Conservation (phyloP, 2,329 filamentous ascomycete species). For the Sporothrix luriei region DNA sequence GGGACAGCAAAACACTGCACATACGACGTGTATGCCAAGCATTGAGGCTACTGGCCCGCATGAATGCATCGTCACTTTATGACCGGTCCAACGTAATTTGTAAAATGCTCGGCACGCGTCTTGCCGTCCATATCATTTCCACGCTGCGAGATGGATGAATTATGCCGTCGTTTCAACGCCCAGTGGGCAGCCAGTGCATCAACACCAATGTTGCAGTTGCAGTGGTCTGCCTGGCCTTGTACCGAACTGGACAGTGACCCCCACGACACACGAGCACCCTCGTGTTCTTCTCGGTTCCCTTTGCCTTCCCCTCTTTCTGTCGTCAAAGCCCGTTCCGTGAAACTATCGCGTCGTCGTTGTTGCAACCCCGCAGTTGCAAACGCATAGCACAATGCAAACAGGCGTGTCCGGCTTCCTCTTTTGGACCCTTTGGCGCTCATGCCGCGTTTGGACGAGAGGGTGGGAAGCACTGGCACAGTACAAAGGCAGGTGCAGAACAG, state of each 20-base stretch:
- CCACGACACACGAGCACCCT: constrained; percentile 7
- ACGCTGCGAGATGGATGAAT: background rate
- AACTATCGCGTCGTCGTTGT: constrained; percentile 15
- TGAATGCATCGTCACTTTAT: background rate
- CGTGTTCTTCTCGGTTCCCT: no score
- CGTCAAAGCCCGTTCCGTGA: constrained; percentile 5
- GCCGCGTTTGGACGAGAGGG: constrained; percentile 2
- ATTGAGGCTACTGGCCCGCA: constrained; percentile 18
- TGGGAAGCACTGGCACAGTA: background rate
- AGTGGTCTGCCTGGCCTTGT: background rate
- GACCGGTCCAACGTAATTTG: no score
- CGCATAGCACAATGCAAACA: background rate
- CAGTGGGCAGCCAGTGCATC: background rate
- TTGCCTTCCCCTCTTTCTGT: background rate
- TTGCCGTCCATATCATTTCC: constrained; percentile 7
- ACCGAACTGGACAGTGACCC: constrained; percentile 8
- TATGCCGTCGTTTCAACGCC: background rate
- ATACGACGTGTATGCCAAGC: background rate
- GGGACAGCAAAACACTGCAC: background rate
- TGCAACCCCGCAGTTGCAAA: constrained; percentile 25
- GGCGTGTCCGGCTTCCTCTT: constrained; percentile 20
- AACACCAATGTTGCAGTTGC: background rate
- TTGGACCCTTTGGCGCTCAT: constrained; percentile 27
- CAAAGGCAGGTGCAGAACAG: background rate
- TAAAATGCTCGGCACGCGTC: background rate